These are phyloP conservation scores for Kodamaea kaohsiungensis DNA, from an alignment of 805 yeast genomes.

Conservation along the genomic window DNA sequence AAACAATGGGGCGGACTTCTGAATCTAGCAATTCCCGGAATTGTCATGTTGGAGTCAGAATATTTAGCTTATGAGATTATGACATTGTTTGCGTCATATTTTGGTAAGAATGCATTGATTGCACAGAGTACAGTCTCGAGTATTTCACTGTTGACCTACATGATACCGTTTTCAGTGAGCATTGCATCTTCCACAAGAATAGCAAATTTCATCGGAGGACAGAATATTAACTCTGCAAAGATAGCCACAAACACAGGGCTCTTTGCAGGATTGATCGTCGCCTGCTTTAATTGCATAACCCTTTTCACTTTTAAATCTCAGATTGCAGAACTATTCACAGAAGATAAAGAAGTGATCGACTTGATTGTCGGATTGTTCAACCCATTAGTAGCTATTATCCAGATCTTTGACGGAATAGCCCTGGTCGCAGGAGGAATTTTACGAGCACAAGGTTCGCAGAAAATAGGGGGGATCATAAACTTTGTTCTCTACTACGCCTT, in stretches of 20 bases:
- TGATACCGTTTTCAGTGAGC: slow-evolving; percentile 48
- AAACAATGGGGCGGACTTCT: slow-evolving; percentile 37
- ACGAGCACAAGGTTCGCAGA: slow-evolving; percentile 76
- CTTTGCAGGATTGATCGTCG: slow-evolving; percentile 28
- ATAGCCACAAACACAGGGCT: slow-evolving; percentile 36
- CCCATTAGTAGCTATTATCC: slow-evolving; percentile 66
- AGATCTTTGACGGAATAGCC: slow-evolving; percentile 68
- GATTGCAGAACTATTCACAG: slow-evolving; percentile 61
- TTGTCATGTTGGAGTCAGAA: slow-evolving; percentile 47
- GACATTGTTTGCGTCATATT: slow-evolving; percentile 47
- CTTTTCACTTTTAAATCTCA: slow-evolving; percentile 47
- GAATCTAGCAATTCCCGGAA: slow-evolving; percentile 45
- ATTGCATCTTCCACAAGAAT: slow-evolving; percentile 47
- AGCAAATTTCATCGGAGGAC: slow-evolving; percentile 47
- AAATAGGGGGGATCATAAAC: slow-evolving; percentile 69
- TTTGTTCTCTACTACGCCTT: slow-evolving; percentile 68
- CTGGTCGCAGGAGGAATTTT: slow-evolving; percentile 72
- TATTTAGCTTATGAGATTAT: slow-evolving; percentile 48
- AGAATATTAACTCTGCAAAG: slow-evolving; percentile 38
- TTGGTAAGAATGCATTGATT: slow-evolving; percentile 51
- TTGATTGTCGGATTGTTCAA: slow-evolving; percentile 53
- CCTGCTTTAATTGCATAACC: slow-evolving; percentile 42
- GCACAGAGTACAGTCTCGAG: slow-evolving; percentile 54
- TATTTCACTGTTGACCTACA: slow-evolving; percentile 45
- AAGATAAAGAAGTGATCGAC: slow-evolving; percentile 56